phyloP scores from a whole-genome alignment of 768 basidiomycete genomes.

The Hortiboletus campestris region DNA sequence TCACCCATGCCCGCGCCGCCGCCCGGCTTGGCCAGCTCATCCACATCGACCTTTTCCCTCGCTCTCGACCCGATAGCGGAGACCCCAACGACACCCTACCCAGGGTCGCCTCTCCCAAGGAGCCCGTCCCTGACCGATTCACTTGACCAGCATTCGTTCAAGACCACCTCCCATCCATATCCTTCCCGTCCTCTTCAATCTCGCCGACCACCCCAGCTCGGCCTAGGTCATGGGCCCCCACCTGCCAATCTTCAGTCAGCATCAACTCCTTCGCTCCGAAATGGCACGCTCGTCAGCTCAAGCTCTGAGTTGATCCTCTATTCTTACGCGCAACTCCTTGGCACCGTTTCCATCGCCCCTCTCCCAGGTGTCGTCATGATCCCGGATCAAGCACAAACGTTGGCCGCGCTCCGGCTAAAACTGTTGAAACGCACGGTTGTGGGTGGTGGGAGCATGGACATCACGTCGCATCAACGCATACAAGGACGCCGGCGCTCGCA shows the following conservation, averaged over 20 bases:
- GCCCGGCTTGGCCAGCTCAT: conserved; percentile 34
- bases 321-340: conserved; percentile 79
- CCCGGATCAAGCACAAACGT: conserved; percentile 43
- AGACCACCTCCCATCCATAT: conserved; percentile 36
- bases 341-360: conserved; percentile 60
- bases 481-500: conserved; percentile 37
- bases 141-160: conserved; percentile 18
- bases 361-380: conserved; percentile 39
- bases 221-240: conserved; percentile 46
- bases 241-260: conserved; percentile 21
- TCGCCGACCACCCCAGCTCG: conserved; percentile 40
- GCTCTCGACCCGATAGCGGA: conserved; percentile 50
- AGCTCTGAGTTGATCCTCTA: conserved; percentile 75
- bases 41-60: conserved; percentile 48
- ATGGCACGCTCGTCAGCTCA: conserved; percentile 45
- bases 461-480: conserved; percentile 41
- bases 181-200: conserved; percentile 24
- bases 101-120: conserved; percentile 34
- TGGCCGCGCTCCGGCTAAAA: conserved; percentile 48
- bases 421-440: conserved; percentile 45
- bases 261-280: conserved; percentile 28
- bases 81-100: conserved; percentile 37
- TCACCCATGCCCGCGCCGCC: conserved; percentile 12
- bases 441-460: conserved; percentile 79
- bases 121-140: conserved; percentile 30